phyloP scores from a whole-genome alignment of 2,329 filamentous ascomycete genomes.

The Neophaeococcomyces mojaviensis region DNA sequence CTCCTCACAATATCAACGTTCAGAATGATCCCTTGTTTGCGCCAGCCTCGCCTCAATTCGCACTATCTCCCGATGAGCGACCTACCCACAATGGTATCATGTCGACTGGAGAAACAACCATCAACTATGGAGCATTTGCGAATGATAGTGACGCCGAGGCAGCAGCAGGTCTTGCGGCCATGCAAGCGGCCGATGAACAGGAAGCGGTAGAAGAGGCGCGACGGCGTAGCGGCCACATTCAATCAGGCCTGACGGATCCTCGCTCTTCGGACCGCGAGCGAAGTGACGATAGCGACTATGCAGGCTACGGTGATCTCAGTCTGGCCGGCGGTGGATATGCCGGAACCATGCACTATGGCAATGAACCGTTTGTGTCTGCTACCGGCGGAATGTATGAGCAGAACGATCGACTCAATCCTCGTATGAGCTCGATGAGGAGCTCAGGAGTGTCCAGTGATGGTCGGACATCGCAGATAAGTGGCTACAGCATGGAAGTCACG shows the following conservation, averaged over 20 bases:
- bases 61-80: conserved; percentile 35
- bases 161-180: conserved; percentile 71
- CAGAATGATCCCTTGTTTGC: conserved; percentile 9
- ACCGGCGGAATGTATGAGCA: conserved; percentile 17
- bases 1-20: conserved; percentile 12
- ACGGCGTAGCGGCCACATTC: conserved; percentile 45
- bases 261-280: conserved; percentile 24
- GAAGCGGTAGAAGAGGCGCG: conserved; percentile 54
- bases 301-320: conserved; percentile 59
- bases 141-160: conserved; percentile 87
- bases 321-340: conserved; percentile 66
- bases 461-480: conserved; percentile 20
- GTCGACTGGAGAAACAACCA: conserved; percentile 38
- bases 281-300: conserved; percentile 66
- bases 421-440: conserved; percentile 23
- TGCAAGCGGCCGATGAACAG: conserved; percentile 74
- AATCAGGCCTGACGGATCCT: conserved; percentile 27
- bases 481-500: conserved; percentile 39
- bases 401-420: conserved; percentile 17
- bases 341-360: conserved; percentile 54
- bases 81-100: conserved; percentile 45
- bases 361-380: conserved; percentile 31
- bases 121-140: conserved; percentile 44
- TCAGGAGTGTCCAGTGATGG: conserved; percentile 23
- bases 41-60: conserved; percentile 10